Base-by-base conservation (phyloP, 805 yeast genomes). In the Wickerhamiella cacticola region DNA sequence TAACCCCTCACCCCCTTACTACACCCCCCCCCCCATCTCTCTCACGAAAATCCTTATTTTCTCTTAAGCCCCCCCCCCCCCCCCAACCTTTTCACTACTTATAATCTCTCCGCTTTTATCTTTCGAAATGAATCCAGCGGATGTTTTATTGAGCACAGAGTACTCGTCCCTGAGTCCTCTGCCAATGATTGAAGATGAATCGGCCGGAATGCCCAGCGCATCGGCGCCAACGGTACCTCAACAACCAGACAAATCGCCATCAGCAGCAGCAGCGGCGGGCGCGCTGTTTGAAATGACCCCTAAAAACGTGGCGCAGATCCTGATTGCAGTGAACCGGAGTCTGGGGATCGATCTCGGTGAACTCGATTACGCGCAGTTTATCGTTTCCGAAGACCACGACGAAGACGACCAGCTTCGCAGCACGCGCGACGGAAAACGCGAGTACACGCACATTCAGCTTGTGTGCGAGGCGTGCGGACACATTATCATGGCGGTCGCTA, bases 381-480 rank as follows among this genome's bases (percentile, higher is more conserved):
- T 57, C 12, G 49, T 54, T 19, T 40, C 44, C 21, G 52, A 47
- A 24, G 43, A 26, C 29, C 49, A 43, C n/a, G 46, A 33, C 6
- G 52, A 38, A 9, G 41, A 41, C 36, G 41, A 41, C 10, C 3
- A 44, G 29, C 36, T 26, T 35, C 35, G 50, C 44, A 15, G 31
- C 25, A n/a, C n/a, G n/a, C n/a, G 41, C 21, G 48, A 43, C 2
- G 44, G 54, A 1, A 56, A 56, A 40, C 51, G 53, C 25, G 60
- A 57, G 44, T 45, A 49, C 50, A 48, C 59, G 15, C 88, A 82
- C 58, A 70, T 76, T 56, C 71, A 79, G 51, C 70, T 80, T 41
- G 84, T 80, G 19, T 82, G 78, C 59, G 73, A 79, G 56, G 92
- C 94, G 1, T 84, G 94, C 59, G 76, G 89, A 48, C 88, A 82